Evolutionary conservation across 768 basidiomycete genomes (phyloP).

Genomic region (Suillus clintonianus): DNA sequence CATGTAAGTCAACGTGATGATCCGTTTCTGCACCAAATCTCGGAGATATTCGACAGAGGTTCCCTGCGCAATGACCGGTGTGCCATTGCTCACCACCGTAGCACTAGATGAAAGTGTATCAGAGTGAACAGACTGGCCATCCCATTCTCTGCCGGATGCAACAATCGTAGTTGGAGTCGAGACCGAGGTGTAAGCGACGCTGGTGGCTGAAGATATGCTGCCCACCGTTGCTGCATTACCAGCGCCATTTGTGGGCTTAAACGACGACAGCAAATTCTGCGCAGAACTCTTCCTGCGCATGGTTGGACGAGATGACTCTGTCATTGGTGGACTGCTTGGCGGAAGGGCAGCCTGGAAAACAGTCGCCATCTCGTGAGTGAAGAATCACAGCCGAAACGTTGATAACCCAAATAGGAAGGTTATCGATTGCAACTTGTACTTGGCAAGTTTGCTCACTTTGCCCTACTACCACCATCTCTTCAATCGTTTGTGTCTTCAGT

Average conservation of each 20-base stretch:
- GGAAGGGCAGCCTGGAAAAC: slow-evolving; percentile 19
- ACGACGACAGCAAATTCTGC: slow-evolving; percentile 78
- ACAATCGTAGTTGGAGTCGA: slow-evolving; percentile 40
- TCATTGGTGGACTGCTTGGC: slow-evolving; percentile 29
- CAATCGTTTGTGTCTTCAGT: slow-evolving; percentile 16
- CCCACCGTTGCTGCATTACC: slow-evolving; percentile 30
- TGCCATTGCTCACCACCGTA: slow-evolving; percentile 37
- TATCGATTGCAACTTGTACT: neutral
- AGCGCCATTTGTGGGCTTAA: slow-evolving; percentile 45
- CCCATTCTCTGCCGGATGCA: slow-evolving; percentile 61
- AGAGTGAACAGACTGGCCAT: slow-evolving; percentile 65
- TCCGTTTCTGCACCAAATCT: slow-evolving; percentile 80
- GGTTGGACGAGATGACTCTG: slow-evolving; percentile 45
- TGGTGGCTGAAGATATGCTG: slow-evolving; percentile 36
- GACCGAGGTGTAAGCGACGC: slow-evolving; percentile 40
- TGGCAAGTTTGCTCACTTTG: neutral
- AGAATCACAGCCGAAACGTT: slow-evolving; percentile 2
- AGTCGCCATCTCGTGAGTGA: slow-evolving; percentile 13
- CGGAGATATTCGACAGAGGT: slow-evolving; percentile 79
- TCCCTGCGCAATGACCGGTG: slow-evolving; percentile 46
- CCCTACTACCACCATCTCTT: slow-evolving; percentile 8
- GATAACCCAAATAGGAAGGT: slow-evolving; percentile 19
- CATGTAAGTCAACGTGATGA: slow-evolving; percentile 83
- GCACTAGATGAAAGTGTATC: slow-evolving; percentile 44
- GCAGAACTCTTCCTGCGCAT: slow-evolving; percentile 88